Evolutionary conservation across 805 yeast species (phyloP).

Genomic region (Deakozyma indianensis): DNA sequence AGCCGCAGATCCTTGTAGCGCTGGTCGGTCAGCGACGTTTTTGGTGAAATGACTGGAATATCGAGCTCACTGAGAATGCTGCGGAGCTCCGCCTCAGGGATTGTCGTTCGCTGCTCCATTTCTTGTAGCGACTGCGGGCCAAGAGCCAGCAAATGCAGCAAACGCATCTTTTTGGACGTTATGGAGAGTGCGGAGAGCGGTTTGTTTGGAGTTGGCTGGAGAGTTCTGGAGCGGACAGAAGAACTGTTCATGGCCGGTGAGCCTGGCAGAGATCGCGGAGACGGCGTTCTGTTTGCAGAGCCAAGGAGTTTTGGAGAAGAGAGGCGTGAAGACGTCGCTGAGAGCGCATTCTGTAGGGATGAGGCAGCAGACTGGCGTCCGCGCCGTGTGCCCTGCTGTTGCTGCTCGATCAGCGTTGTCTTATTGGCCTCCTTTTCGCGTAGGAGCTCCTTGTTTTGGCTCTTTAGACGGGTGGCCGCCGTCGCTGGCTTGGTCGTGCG

Average conservation of each 20-base stretch:
- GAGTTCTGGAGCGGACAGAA: neutral
- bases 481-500: constrained; percentile 6
- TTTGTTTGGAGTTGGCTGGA: neutral
- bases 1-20: constrained; percentile 19
- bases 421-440: constrained; percentile 12
- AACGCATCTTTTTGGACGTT: constrained; percentile 14
- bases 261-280: neutral
- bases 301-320: neutral
- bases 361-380: neutral
- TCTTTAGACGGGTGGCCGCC: constrained; percentile 7
- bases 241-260: neutral
- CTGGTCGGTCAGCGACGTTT: constrained; percentile 15
- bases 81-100: constrained; percentile 16
- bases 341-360: neutral
- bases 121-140: constrained; percentile 29
- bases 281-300: neutral
- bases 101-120: constrained; percentile 19
- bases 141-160: constrained; percentile 32
- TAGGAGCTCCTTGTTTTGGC: constrained; percentile 10
- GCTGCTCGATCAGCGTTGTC: constrained; percentile 7
- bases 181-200: neutral
- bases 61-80: constrained; percentile 20
- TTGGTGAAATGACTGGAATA: constrained; percentile 13
- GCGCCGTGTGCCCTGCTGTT: neutral
- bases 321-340: neutral